Base-by-base conservation (phyloP, 495 filamentous ascomycete genomes). In the Diplogelasinospora grovesii region DNA sequence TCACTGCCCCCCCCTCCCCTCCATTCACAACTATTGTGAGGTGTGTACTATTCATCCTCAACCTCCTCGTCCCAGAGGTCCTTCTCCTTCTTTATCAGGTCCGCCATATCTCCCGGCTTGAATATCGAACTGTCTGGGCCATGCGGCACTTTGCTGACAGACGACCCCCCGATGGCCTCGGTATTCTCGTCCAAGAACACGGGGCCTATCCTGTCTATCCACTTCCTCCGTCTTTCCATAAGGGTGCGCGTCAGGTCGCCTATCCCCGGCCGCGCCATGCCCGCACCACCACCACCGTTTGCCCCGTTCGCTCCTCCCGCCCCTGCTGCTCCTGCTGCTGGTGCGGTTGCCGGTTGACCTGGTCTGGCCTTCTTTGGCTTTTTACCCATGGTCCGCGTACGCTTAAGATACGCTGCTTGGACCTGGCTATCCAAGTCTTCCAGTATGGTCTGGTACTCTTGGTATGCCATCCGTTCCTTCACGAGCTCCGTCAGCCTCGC, bases 401-500 rank as follows among this genome's bases (percentile, higher is more conserved):
- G 84, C 70, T 97, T 97, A 25, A 93, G 79, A 53, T 95, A 99
- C 19, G 89, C 89, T 52, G 86, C 80, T 55, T 96, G 86, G 35
- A 99, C 90, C 62, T 99, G 92, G 37, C 79, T 77, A 64, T 99
- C 92, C 18, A 99, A 80, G 59, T 97, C 92, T 53, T 99, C 92
- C 43, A 90, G 81, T 54, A 99, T 99, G 48, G 89, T 96, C 51
- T 78, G 81, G 64, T 93, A 99, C 58, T 99, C 92, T 49, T 97
- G 92, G 58, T 86, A 76, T 2, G 92, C 93, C 79, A 97, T 86
- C 47, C 85, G 78, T 58, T 93, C 90, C 49, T 86, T 82, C 2
- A 89, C 82, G 14, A 95, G 73, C 13, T 95, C 86, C 2, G 84
- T 75, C 8, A 99, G 74, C 11, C 90, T 73, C 5, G 84, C 75